Evolutionary conservation across 1,284 basidiomycete species (phyloP), one percentile per base, ranked within the genome.

Genomic region (Boletus sp.): DNA sequence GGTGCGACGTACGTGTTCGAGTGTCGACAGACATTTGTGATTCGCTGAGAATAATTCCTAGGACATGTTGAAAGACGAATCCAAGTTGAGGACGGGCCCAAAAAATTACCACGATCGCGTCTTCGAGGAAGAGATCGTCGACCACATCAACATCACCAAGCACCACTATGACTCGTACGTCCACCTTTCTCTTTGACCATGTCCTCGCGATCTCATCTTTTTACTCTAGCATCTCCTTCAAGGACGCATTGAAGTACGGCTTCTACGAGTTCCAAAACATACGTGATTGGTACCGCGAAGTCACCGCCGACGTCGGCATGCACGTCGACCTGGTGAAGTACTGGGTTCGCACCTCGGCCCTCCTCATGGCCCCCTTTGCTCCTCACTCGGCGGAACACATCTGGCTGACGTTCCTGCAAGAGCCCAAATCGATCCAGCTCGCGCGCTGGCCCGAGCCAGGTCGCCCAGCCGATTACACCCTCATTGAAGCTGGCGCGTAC

Each of bases 361-460:
- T 98, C 47, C 76, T 97, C 55, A 78, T 91, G 60, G 75, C 85
- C 0, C 95, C 96, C 42, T 83, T 99, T 68, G 92, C 94, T 0
- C 94, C 95, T 1, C 96, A 99, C 74, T 92, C 92, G 68, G 80
- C 94, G 42, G 95, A 99, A 66, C 90, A 95, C 73, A 79, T 99
- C 58, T 95, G 91, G 87, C 72, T 75, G 29, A 70, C 76, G 22
- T 75, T 96, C 52, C 80, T 97, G 51, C 80, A 86, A 53, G 80
- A 88, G 55, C 72, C 80, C 8, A 73, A 77, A 19, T 88, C 93
- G 13, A 79, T 98, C 40, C 95, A 99, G 68, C 69, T 73, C 23
- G 94, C 94, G 2, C 73, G 70, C 7, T 96, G 85, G 84, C 93
- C 94, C 0, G 77, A 78, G 51, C 79, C 83, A 6, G 66, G 73